Evolutionary conservation across 805 yeast species (phyloP).

Genomic region (Starmerella vaccinii): DNA sequence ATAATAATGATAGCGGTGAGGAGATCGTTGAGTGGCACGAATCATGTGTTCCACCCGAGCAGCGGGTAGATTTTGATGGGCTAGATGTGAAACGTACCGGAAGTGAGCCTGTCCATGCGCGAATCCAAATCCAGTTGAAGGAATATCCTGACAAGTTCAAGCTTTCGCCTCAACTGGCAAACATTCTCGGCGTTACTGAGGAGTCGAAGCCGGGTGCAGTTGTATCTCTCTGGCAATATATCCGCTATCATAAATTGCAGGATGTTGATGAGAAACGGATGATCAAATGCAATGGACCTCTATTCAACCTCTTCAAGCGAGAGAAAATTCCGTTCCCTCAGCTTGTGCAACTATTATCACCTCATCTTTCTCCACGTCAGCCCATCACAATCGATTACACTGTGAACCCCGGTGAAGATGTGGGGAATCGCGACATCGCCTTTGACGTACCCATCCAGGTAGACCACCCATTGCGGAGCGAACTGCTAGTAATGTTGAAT

Average conservation of each 20-base stretch:
- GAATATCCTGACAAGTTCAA: conserved; percentile 58
- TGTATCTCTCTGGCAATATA: conserved; percentile 68
- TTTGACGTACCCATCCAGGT: conserved; percentile 61
- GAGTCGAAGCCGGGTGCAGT: conserved; percentile 80
- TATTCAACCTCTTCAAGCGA: conserved; percentile 38
- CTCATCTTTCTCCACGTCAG: conserved; percentile 62
- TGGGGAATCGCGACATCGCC: conserved; percentile 65
- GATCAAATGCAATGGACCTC: conserved; percentile 41
- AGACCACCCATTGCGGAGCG: conserved; percentile 33
- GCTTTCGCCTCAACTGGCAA: conserved; percentile 55
- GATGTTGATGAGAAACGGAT: conserved; percentile 46
- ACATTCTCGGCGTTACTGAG: conserved; percentile 63
- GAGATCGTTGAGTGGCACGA: conserved; percentile 83
- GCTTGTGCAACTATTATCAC: conserved; percentile 55
- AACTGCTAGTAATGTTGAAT: conserved; percentile 33
- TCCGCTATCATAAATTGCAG: conserved; percentile 53
- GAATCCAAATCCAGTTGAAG: conserved; percentile 71
- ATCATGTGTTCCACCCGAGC: conserved; percentile 27
- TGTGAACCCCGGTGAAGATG: conserved; percentile 63
- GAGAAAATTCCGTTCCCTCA: conserved; percentile 55
- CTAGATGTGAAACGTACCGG: conserved; percentile 80
- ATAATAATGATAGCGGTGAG: not conserved
- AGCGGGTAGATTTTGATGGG: conserved; percentile 64
- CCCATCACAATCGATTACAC: conserved; percentile 72
- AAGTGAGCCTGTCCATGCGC: conserved; percentile 48